Percentiles rank a stretch among this genome's conserved stretches.
Evolutionary conservation across 1,284 basidiomycete species (phyloP).

Genomic region (Ustilago xerochloae): DNA sequence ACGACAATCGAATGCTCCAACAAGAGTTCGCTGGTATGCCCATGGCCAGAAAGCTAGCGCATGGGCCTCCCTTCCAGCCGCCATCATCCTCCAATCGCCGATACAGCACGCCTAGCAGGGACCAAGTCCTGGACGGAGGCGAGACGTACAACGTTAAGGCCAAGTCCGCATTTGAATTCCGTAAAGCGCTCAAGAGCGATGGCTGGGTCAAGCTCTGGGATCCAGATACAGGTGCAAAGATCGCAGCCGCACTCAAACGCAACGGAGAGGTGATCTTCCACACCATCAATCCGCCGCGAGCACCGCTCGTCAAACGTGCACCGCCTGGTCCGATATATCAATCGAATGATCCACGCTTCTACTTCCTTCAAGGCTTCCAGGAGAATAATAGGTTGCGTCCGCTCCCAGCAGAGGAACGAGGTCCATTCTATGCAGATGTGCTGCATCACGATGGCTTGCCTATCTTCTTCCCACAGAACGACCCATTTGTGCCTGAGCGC

Average conservation of each 20-base stretch:
- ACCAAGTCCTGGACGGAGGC: neutral
- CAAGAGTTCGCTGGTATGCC: neutral
- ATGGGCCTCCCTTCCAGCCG: neutral
- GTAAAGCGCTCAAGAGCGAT: too few species aligned
- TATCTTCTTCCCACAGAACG: neutral
- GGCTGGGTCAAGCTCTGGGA: too few species aligned
- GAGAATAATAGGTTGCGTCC: too few species aligned
- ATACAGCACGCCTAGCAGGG: neutral
- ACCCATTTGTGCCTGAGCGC: neutral
- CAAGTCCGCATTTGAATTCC: neutral
- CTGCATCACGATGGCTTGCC: constrained; percentile 6
- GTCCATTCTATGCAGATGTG: neutral
- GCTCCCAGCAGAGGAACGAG: too few species aligned
- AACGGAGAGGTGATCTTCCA: too few species aligned
- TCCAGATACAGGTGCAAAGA: too few species aligned
- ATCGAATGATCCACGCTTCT: too few species aligned
- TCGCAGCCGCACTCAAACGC: too few species aligned
- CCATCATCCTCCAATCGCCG: neutral
- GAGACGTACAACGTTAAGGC: neutral
- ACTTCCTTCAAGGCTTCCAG: neutral
- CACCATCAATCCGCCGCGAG: too few species aligned
- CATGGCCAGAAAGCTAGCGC: neutral
- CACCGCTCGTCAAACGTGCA: too few species aligned
- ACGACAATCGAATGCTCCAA: neutral
- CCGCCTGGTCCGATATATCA: too few species aligned